Conservation (phyloP, 140 eudicot species). For the Flaveria floridana region DNA sequence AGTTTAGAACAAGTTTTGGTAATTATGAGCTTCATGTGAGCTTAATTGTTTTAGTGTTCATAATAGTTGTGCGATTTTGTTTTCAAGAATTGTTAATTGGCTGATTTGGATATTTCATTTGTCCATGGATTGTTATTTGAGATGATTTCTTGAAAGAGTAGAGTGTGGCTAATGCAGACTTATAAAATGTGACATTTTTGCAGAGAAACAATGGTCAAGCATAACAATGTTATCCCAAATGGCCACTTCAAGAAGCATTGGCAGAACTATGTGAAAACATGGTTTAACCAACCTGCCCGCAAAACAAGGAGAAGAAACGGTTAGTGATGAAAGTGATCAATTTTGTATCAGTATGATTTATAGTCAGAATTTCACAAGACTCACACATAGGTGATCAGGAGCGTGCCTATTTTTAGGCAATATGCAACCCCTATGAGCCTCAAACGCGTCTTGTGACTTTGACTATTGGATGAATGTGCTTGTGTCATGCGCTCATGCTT, state of each 20-base stretch:
- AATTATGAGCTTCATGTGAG: background rate
- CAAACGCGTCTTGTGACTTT: background rate
- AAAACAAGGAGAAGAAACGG: constrained; percentile 46
- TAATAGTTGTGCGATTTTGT: background rate
- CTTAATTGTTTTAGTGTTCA: background rate
- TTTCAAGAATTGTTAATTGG: background rate
- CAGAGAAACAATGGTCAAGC: constrained; percentile 40
- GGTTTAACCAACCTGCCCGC: constrained; percentile 47
- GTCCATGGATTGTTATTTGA: background rate
- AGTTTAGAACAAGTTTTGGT: background rate
- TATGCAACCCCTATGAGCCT: background rate
- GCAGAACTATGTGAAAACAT: constrained; percentile 45
- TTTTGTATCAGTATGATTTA: background rate
- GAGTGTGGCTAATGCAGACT: background rate
- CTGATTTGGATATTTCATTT: background rate
- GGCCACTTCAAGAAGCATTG: constrained; percentile 44
- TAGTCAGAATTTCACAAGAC: background rate
- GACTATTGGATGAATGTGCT: background rate
- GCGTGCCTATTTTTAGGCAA: background rate
- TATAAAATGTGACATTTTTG: background rate
- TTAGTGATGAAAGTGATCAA: background rate
- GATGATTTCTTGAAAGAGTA: background rate
- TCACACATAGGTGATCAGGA: background rate
- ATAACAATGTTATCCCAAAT: constrained; percentile 44
- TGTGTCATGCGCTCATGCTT: background rate